These are phyloP conservation scores for Hyaloperonospora brassicae DNA, from an alignment of 352 stramenopile genomes.

Conservation along the genomic window DNA sequence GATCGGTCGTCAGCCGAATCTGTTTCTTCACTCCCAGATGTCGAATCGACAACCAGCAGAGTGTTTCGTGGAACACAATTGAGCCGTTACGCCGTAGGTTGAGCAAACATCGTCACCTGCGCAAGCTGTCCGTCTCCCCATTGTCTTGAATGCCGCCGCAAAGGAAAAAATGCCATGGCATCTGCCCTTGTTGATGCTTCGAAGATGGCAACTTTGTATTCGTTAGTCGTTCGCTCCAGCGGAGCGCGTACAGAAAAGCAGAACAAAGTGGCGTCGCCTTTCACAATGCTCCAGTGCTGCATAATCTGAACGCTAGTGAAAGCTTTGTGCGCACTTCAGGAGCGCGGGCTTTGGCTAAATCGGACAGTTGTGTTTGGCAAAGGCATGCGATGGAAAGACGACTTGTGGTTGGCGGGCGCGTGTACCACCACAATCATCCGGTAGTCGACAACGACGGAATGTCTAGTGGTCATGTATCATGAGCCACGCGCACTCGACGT, in stretches of 20 bases:
- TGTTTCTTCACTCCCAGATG: slow-evolving; percentile 32
- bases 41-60: slow-evolving; percentile 72
- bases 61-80: slow-evolving; percentile 78
- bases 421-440: too few species aligned
- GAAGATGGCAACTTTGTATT: slow-evolving; percentile 55
- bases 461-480: too few species aligned
- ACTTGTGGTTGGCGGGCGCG: too few species aligned
- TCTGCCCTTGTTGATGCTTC: slow-evolving; percentile 38
- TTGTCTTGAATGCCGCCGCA: slow-evolving; percentile 53
- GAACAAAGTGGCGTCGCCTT: slow-evolving; percentile 50
- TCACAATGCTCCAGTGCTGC: slow-evolving; percentile 67
- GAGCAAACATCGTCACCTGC: slow-evolving; percentile 72
- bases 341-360: too few species aligned
- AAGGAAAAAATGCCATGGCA: slow-evolving; percentile 64
- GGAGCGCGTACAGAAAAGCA: slow-evolving; percentile 56
- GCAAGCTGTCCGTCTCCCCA: slow-evolving; percentile 62
- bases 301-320: slow-evolving; percentile 34
- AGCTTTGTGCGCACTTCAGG: too few species aligned
- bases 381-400: too few species aligned
- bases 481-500: too few species aligned
- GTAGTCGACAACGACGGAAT: too few species aligned
- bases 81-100: slow-evolving; percentile 76
- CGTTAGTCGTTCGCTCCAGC: slow-evolving; percentile 59
- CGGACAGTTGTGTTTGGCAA: too few species aligned
- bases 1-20: too few species aligned